Percentiles rank a stretch among this genome's conserved stretches.
These are phyloP conservation scores for Orbilia oligospora DNA, from an alignment of 2,329 filamentous ascomycete species.

Conservation along the genomic window DNA sequence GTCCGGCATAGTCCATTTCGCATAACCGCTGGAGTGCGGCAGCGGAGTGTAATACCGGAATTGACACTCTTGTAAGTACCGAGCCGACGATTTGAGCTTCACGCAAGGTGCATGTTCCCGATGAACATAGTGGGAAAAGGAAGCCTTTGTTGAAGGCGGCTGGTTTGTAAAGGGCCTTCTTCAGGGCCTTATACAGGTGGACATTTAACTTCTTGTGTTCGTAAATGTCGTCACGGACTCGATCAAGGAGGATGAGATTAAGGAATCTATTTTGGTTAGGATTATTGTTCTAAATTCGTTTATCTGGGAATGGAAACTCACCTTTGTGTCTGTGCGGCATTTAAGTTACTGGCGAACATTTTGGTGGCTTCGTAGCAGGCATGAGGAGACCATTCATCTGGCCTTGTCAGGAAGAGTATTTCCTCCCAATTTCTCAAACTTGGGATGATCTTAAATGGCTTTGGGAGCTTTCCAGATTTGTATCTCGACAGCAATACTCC, in stretches of 20 bases:
- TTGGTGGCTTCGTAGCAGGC: constrained; percentile 89
- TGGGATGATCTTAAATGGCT: constrained; percentile 96
- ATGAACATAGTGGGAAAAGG: constrained; percentile 82
- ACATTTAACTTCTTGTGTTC: constrained; percentile 96
- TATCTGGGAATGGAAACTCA: background rate
- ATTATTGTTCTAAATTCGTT: background rate
- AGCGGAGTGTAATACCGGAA: constrained; percentile 77
- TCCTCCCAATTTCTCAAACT: constrained; percentile 93
- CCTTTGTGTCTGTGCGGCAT: constrained; percentile 71
- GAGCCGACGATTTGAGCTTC: constrained; percentile 93
- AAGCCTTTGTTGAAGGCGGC: constrained; percentile 97
- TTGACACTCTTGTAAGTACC: constrained; percentile 71
- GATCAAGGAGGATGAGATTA: constrained; percentile 86
- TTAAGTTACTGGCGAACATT: constrained; percentile 85
- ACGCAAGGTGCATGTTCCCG: constrained; percentile 88
- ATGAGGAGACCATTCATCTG: constrained; percentile 83
- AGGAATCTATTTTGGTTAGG: constrained; percentile 73
- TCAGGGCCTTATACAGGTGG: constrained; percentile 92
- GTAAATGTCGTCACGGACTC: constrained; percentile 92
- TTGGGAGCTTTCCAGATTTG: constrained; percentile 95
- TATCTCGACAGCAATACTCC: constrained; percentile 91
- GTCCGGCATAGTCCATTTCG: constrained; percentile 93
- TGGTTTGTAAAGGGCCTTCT: constrained; percentile 93
- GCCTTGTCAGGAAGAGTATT: constrained; percentile 85
- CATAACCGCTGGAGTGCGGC: constrained; percentile 93